Percentiles rank a stretch among this genome's conserved stretches.
Evolutionary conservation across 2,329 filamentous ascomycete genomes (phyloP).

Genomic region (Neonectria coccinea): DNA sequence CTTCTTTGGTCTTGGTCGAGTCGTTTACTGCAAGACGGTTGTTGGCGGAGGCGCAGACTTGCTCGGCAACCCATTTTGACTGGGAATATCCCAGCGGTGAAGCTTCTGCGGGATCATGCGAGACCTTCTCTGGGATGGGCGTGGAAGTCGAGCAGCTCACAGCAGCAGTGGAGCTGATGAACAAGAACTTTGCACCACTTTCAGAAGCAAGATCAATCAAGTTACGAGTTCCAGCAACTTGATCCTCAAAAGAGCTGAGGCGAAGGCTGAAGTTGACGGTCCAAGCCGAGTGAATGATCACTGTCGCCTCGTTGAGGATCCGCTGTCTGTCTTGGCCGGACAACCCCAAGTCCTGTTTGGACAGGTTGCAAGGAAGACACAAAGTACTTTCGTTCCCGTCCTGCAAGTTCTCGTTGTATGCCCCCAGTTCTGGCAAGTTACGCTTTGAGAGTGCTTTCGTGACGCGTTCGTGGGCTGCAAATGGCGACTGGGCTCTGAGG

Average conservation of each 20-base stretch:
- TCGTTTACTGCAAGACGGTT: slow-evolving; percentile 31
- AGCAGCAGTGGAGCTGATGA: slow-evolving; percentile 63
- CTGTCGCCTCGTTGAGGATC: slow-evolving; percentile 4
- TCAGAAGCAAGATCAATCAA: slow-evolving; percentile 53
- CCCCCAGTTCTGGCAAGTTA: slow-evolving; percentile 13
- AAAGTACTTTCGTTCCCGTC: slow-evolving; percentile 22
- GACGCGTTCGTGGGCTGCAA: slow-evolving; percentile 21
- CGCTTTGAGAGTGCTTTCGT: slow-evolving; percentile 28
- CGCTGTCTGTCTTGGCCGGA: background rate
- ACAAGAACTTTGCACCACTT: slow-evolving; percentile 53
- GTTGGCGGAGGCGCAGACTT: slow-evolving; percentile 52
- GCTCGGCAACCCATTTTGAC: slow-evolving; percentile 56
- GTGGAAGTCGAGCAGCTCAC: slow-evolving; percentile 50
- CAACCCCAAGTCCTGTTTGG: slow-evolving; percentile 21
- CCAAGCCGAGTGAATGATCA: slow-evolving; percentile 65
- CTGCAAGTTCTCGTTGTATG: background rate
- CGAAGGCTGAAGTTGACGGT: slow-evolving; percentile 67
- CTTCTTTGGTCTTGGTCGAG: background rate
- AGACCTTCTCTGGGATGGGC: slow-evolving; percentile 49
- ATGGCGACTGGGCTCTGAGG: slow-evolving; percentile 51
- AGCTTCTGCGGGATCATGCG: slow-evolving; percentile 31
- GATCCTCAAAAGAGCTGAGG: slow-evolving; percentile 62
- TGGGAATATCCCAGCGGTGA: slow-evolving; percentile 58
- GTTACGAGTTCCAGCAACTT: slow-evolving; percentile 58
- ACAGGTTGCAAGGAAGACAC: slow-evolving; percentile 35